Percentiles rank a stretch among this genome's conserved stretches.
Evolutionary conservation across 2,329 filamentous ascomycete species (phyloP).

Genomic region (Furcasterigmium sp.): DNA sequence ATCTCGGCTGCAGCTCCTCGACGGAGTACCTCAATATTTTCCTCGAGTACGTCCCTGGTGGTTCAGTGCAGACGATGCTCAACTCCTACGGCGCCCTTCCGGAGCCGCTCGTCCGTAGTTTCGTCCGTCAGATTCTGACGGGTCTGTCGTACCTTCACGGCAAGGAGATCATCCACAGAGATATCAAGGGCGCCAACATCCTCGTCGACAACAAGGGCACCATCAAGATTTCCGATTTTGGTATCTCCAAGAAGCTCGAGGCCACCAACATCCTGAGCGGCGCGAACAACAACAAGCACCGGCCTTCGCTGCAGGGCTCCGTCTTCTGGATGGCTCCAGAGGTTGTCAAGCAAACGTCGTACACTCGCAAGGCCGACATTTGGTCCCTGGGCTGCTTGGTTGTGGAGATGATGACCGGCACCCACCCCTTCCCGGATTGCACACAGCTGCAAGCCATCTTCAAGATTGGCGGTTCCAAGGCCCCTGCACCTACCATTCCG

Average conservation of each 20-base stretch:
- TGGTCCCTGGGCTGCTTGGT: constrained; percentile 96
- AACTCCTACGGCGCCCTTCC: constrained; percentile 95
- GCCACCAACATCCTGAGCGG: constrained; percentile 75
- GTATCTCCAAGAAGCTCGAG: constrained; percentile 96
- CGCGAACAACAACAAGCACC: constrained; percentile 61
- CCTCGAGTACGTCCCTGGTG: constrained; percentile 96
- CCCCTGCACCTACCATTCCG: constrained; percentile 75
- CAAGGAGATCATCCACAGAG: constrained; percentile 93
- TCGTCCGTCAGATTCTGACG: constrained; percentile 90
- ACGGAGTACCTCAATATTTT: constrained; percentile 97
- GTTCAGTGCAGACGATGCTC: constrained; percentile 96
- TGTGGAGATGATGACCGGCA: constrained; percentile 98
- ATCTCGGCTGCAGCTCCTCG: constrained; percentile 90
- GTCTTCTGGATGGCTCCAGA: constrained; percentile 99
- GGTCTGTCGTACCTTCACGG: constrained; percentile 91
- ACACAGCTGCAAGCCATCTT: constrained; percentile 97
- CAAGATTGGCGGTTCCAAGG: constrained; percentile 88
- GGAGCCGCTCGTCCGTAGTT: constrained; percentile 90
- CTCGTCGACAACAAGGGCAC: constrained; percentile 98
- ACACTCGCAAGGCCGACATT: constrained; percentile 97
- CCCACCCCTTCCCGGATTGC: constrained; percentile 93
- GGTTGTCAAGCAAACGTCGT: constrained; percentile 95
- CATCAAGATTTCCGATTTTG: constrained; percentile 99
- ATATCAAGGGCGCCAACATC: constrained; percentile 99
- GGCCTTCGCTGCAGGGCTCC: constrained; percentile 84